phyloP scores from a whole-genome alignment of 2,329 filamentous ascomycete genomes.

The Akanthomyces muscarius region DNA sequence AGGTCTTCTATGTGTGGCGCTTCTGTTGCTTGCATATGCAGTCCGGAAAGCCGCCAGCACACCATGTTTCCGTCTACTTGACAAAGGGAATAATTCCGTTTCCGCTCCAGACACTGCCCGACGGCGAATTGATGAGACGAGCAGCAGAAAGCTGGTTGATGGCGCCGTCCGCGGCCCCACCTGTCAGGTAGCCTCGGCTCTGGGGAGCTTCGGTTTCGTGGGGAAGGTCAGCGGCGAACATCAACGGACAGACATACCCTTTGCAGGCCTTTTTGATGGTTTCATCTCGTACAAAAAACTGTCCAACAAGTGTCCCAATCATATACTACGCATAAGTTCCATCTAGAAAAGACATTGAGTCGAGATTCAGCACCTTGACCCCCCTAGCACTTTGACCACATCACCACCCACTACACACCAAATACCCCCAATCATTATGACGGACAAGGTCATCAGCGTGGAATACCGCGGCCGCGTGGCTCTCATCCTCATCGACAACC shows the following conservation, averaged over 20 bases:
- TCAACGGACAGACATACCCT: neutral
- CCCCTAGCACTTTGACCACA: neutral
- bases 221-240: neutral
- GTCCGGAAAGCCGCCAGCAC: neutral
- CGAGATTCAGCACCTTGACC: no score
- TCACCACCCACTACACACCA: neutral
- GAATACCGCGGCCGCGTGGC: constrained; percentile 46
- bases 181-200: constrained; percentile 10
- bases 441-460: constrained; percentile 29
- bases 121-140: neutral
- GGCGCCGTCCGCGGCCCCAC: constrained; percentile 4
- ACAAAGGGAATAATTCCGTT: neutral
- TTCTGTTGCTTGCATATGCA: neutral
- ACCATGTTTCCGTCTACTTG: neutral
- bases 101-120: no score
- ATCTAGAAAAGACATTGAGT: no score
- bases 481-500: constrained; percentile 80
- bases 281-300: neutral
- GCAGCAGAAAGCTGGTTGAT: neutral
- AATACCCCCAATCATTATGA: neutral
- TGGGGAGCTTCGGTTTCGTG: constrained; percentile 2
- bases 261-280: neutral
- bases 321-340: neutral
- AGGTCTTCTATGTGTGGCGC: no score
- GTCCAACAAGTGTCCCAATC: neutral